Conservation (phyloP, 1,284 basidiomycete genomes). For the Ustilago curta region DNA sequence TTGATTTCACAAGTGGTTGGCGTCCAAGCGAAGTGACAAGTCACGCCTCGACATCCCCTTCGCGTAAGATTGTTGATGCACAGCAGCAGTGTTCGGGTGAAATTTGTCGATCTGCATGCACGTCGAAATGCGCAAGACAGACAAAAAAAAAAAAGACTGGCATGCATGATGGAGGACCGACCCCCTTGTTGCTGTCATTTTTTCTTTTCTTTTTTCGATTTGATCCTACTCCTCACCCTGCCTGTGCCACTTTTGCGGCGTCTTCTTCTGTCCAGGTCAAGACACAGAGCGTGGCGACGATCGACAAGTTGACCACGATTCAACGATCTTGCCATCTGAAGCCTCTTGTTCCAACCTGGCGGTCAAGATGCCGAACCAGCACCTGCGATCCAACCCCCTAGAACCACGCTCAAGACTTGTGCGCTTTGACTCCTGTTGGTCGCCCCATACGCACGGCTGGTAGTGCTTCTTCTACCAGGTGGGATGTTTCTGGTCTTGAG, state of each 20-base stretch:
- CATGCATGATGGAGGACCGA: conserved; percentile 11
- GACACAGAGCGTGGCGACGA: not conserved
- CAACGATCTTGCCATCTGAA: too few relatives aligned
- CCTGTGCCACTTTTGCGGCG: not conserved
- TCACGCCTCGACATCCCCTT: conserved; percentile 8
- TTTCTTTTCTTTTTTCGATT: too few relatives aligned
- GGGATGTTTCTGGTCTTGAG: conserved; percentile 1
- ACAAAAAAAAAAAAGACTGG: not conserved
- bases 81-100: not conserved
- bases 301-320: not conserved
- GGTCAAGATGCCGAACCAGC: conserved; percentile 5
- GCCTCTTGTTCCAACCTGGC: not conserved
- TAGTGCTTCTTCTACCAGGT: not conserved
- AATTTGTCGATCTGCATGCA: conserved; percentile 12
- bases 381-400: conserved; percentile 7
- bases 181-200: conserved; percentile 22
- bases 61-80: not conserved
- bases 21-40: conserved; percentile 24
- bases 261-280: not conserved
- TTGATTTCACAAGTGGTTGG: conserved; percentile 8
- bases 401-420: not conserved
- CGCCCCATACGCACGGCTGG: not conserved
- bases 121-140: conserved; percentile 22
- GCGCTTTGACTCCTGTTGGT: conserved; percentile 2
- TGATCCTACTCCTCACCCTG: not conserved